phyloP scores from a whole-genome alignment of 2,329 filamentous ascomycete genomes.

The Cercospora brassicicola region DNA sequence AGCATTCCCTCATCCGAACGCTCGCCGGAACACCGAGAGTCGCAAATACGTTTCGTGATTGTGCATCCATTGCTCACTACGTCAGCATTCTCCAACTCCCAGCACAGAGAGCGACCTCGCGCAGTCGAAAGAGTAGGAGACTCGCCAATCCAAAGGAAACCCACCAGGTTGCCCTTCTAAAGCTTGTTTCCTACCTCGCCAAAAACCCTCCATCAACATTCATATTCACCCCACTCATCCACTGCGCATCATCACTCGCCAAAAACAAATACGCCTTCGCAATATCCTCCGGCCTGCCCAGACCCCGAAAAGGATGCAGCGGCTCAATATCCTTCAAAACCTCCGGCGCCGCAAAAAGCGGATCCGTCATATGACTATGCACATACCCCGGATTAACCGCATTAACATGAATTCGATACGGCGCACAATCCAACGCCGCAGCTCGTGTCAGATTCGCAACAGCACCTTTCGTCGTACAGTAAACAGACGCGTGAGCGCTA shows the following conservation, averaged over 20 bases:
- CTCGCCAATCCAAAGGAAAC: no score
- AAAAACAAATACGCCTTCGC: slow-evolving; percentile 29
- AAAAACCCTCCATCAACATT: slow-evolving; percentile 21
- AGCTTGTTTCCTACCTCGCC: neutral
- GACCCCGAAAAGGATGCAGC: slow-evolving; percentile 22
- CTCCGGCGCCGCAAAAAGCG: slow-evolving; percentile 8
- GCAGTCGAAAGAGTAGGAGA: no score
- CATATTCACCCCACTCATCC: slow-evolving; percentile 26
- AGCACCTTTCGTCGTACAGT: slow-evolving; percentile 28
- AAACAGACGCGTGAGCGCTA: slow-evolving; percentile 10
- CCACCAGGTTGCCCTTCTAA: no score
- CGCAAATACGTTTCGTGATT: no score
- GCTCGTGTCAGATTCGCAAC: slow-evolving; percentile 27
- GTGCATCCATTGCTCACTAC: no score
- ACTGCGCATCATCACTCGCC: slow-evolving; percentile 27
- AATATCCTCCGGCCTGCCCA: slow-evolving; percentile 26
- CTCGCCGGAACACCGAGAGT: no score
- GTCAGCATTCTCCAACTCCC: no score
- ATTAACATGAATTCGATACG: slow-evolving; percentile 23
- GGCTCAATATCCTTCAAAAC: slow-evolving; percentile 8
- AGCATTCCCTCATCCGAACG: no score
- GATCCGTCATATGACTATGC: slow-evolving; percentile 27
- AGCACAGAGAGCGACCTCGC: no score
- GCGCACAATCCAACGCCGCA: slow-evolving; percentile 27
- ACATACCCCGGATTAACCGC: slow-evolving; percentile 25